Base-by-base conservation (phyloP, 257 asterid genomes). In the Gentiana macrophylla region DNA sequence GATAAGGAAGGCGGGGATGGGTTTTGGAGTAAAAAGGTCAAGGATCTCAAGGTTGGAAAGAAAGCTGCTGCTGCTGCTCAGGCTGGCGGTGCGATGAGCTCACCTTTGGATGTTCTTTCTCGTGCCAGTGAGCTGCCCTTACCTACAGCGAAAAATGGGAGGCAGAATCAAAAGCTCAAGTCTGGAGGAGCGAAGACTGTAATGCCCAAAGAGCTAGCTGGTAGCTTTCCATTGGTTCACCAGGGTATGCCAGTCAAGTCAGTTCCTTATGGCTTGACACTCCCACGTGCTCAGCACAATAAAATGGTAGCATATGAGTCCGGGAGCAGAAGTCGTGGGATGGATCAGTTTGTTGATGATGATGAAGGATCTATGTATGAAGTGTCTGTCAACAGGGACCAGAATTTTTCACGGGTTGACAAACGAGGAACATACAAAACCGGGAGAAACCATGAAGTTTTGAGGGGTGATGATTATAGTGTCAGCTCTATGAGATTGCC, bases 1-100 rank as follows among this genome's bases (percentile, higher is more conserved):
- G 97, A 83, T 53, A 94, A 83, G 59, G 98, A 76, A 55, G 86
- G 92, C 3, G 86, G 78, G 35, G 93, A 81, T 75, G 79, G 73
- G 67, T 55, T 77, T 62, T 81, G 94, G 97, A 77, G 78, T 36
- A 86, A 81, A 74, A 83, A 64, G 80, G 70, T 61, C 8, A 88
- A 88, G 79, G 95, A 83, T 66, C 70, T 70, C 48, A 85, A 77
- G 59, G 57, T 69, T 51, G 93, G 72, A 60, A 82, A 73, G 73
- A 82, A 81, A 67, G 3, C 69, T 13, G 46, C 9, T 41, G 46
- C 24, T 24, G 70, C 72, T 54, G 70, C 70, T 47, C 79, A 70
- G 80, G 57, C 81, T 54, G 84, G 73, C 36, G 79, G 70, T 41
- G 64, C 67, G 66, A 44, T 61, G 63, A 73, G 74, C 77, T 64